Percentiles rank a stretch among this genome's conserved stretches.
Evolutionary conservation across 2,329 filamentous ascomycete species (phyloP).

Genomic region (Grosmannia penicillata): DNA sequence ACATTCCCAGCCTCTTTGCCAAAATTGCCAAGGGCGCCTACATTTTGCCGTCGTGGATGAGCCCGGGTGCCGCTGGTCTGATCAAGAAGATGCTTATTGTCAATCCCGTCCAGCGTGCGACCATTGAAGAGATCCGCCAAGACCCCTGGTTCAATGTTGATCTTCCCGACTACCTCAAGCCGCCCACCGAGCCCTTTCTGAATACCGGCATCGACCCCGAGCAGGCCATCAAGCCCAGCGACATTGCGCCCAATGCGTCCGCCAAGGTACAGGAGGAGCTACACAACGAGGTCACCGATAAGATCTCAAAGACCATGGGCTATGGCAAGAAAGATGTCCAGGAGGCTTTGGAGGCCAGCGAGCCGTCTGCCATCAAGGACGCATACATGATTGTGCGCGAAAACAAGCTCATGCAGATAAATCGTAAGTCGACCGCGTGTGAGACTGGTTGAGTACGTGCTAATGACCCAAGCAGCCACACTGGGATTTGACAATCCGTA

Average conservation of each 20-base stretch:
- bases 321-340: constrained; percentile 92
- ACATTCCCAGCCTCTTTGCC: constrained; percentile 92
- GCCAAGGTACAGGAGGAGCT: constrained; percentile 74
- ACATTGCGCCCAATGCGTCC: constrained; percentile 66
- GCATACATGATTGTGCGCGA: constrained; percentile 96
- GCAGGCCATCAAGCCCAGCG: constrained; percentile 72
- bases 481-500: constrained; percentile 27
- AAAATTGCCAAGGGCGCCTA: constrained; percentile 95
- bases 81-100: constrained; percentile 93
- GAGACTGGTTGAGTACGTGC: constrained; percentile 15
- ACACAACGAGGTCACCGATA: constrained; percentile 82
- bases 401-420: constrained; percentile 92
- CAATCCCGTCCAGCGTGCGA: constrained; percentile 86
- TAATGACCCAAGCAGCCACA: constrained; percentile 28
- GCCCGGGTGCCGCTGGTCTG: constrained; percentile 62
- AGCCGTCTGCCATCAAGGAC: constrained; percentile 96
- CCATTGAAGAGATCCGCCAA: constrained; percentile 81
- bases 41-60: constrained; percentile 82
- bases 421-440: constrained; percentile 57
- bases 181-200: constrained; percentile 79
- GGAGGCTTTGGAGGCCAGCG: constrained; percentile 78
- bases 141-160: constrained; percentile 91
- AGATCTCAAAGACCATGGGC: constrained; percentile 95
- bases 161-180: constrained; percentile 72
- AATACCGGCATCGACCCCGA: constrained; percentile 90